Evolutionary conservation across 495 filamentous ascomycete species (phyloP).

Genomic region (Penicillium waksmanii): DNA sequence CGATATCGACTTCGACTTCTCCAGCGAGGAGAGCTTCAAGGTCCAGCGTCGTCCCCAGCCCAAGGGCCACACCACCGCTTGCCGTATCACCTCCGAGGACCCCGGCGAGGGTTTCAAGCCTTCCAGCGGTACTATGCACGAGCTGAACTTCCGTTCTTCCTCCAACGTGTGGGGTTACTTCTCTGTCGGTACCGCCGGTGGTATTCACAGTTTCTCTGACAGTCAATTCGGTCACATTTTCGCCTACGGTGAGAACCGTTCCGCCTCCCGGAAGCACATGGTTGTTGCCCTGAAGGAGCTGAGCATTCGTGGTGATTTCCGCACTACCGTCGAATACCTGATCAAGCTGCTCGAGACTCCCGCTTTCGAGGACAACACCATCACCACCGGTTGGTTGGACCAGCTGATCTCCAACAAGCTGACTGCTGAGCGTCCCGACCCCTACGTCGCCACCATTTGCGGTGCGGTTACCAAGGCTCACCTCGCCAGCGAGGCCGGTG

Average conservation of each 20-base stretch:
- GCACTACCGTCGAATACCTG: conserved; percentile 97
- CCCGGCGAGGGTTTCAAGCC: conserved; percentile 99
- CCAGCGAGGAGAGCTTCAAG: conserved; percentile 78
- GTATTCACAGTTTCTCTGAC: conserved; percentile 99
- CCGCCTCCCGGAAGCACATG: conserved; percentile 98
- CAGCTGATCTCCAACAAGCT: conserved; percentile 98
- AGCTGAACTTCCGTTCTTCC: conserved; percentile 97
- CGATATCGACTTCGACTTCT: conserved; percentile 96
- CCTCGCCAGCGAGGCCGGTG: conserved; percentile 83
- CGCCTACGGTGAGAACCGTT: conserved; percentile 95
- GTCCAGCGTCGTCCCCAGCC: conserved; percentile 87
- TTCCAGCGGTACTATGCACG: conserved; percentile 97
- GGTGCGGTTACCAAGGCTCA: conserved; percentile 96
- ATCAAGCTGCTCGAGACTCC: conserved; percentile 99
- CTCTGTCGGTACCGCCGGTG: conserved; percentile 93
- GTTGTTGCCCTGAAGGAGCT: conserved; percentile 97
- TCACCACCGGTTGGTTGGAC: conserved; percentile 98
- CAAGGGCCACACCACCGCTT: conserved; percentile 96
- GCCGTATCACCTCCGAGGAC: conserved; percentile 99
- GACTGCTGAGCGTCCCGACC: conserved; percentile 93
- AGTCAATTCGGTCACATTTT: conserved; percentile 99
- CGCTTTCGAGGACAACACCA: conserved; percentile 98
- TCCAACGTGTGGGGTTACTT: conserved; percentile 99
- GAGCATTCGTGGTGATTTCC: conserved; percentile 99
- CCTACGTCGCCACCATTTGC: conserved; percentile 86